Conservation (phyloP, 202 grass and related monocot species). For the Schoenoplectus tabernaemontani region DNA sequence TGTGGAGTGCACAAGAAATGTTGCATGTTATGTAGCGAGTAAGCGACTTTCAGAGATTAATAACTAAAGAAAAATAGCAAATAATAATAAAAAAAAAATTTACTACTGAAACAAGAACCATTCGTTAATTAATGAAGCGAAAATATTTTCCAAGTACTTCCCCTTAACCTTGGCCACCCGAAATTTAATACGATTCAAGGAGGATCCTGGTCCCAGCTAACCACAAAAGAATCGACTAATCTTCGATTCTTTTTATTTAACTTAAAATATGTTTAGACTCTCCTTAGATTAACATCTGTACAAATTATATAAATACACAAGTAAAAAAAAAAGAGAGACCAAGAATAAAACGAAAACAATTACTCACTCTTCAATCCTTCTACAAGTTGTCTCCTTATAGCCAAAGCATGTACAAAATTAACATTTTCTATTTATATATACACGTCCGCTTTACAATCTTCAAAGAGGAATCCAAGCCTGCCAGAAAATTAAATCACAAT, state of each 20-base stretch:
- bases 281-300: constrained; percentile 5
- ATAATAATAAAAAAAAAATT: background rate
- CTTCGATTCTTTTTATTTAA: background rate
- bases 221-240: background rate
- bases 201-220: background rate
- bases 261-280: background rate
- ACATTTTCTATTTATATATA: constrained; percentile 9
- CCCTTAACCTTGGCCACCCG: background rate
- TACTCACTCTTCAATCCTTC: background rate
- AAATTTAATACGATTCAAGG: background rate
- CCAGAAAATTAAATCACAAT: background rate
- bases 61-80: background rate
- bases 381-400: constrained; percentile 29
- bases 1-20: background rate
- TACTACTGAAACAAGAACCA: background rate
- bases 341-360: background rate
- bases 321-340: background rate
- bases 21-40: background rate
- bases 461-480: constrained; percentile 78
- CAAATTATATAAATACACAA: background rate
- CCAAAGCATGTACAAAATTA: constrained; percentile 52
- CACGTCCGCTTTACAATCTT: constrained; percentile 18
- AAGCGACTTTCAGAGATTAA: background rate
- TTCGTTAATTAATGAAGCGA: background rate
- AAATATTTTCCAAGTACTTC: background rate